Base-by-base conservation (phyloP, 2,329 filamentous ascomycete species). In the Stemphylium lycopersici region DNA sequence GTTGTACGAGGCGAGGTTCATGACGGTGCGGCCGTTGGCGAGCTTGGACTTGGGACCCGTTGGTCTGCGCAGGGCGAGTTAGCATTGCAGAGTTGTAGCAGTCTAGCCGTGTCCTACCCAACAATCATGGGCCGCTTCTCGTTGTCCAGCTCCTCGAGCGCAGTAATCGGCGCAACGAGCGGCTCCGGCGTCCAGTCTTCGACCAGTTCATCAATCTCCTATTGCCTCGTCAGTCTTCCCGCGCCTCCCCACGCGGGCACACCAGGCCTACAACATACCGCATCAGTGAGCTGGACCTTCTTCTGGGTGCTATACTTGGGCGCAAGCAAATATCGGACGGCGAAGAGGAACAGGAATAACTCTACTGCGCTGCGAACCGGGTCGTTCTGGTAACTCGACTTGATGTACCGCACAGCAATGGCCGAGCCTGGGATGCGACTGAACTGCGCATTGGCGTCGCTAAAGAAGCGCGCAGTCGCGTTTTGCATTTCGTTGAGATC, bases 101-200 rank as follows among this genome's bases (percentile, higher is more conserved):
- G 18, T 11, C n/a, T 12, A 11, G 20, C 16, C 33, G 20, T 22
- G 6, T 11, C 58, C 11, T 83, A 96, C 91, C 95, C 95, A 61
- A 93, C 86, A 73, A 99, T 90, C 18, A 98, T 83, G 4, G 93
- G 91, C 43, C 91, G 80, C 73, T 87, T 96, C 69, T 98, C 93
- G 55, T 89, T 85, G 72, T 97, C 93, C 38, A 84, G 79, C 68
- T 90, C 87, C 77, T 99, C 93, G 45, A 93, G 83, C 0, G 85
- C 63, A 1, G 89, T 93, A 59, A 87, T 85, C 20, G 86, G 81
- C 4, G 87, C 81, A 22, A 97, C 93, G 38, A 99, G 83, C 12
- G 95, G 93, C 76, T 99, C 95, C 0, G 95, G 96, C 6, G 87
- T 89, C 95, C 95, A 99, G 65, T 99, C 95, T 51, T 96, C 93